Percentiles rank a stretch among this genome's conserved stretches.
Evolutionary conservation across 306 rosid genomes (phyloP).

Genomic region (Lablab purpureus): DNA sequence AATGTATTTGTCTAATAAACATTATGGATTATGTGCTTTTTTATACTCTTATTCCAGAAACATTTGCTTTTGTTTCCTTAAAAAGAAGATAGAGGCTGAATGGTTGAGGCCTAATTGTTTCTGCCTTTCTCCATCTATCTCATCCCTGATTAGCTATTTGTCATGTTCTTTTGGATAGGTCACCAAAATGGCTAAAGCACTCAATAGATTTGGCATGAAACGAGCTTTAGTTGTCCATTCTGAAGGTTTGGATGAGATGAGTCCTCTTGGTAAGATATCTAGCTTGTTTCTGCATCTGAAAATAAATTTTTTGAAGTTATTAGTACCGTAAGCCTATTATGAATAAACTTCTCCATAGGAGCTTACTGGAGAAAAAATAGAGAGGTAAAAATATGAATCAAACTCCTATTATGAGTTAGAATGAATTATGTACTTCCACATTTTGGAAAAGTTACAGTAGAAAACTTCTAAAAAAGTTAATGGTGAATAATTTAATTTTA

Average conservation of each 20-base stretch:
- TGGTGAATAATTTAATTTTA: background rate
- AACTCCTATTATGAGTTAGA: background rate
- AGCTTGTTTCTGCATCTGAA: slow-evolving; percentile 38
- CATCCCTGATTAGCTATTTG: slow-evolving; percentile 26
- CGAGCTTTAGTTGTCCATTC: slow-evolving; percentile 98
- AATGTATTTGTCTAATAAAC: slow-evolving; percentile 16
- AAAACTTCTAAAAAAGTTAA: background rate
- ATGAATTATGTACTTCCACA: background rate
- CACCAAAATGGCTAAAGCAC: slow-evolving; percentile 84
- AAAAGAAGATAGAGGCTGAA: background rate
- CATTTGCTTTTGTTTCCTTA: slow-evolving; percentile 19
- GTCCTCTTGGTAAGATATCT: slow-evolving; percentile 82
- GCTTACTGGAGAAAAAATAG: background rate
- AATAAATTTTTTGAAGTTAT: background rate
- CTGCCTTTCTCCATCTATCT: slow-evolving; percentile 17
- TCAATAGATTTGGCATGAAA: slow-evolving; percentile 86
- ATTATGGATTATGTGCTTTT: slow-evolving; percentile 16
- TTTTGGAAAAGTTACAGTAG: background rate
- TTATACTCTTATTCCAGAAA: background rate
- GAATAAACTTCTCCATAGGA: background rate
- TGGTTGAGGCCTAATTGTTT: slow-evolving; percentile 22
- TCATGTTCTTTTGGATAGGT: slow-evolving; percentile 62
- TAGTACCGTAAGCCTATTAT: background rate
- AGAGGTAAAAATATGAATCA: background rate
- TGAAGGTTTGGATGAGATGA: slow-evolving; percentile 95